phyloP scores from a whole-genome alignment of 441 rosid species.

The Jatropha podagrica region DNA sequence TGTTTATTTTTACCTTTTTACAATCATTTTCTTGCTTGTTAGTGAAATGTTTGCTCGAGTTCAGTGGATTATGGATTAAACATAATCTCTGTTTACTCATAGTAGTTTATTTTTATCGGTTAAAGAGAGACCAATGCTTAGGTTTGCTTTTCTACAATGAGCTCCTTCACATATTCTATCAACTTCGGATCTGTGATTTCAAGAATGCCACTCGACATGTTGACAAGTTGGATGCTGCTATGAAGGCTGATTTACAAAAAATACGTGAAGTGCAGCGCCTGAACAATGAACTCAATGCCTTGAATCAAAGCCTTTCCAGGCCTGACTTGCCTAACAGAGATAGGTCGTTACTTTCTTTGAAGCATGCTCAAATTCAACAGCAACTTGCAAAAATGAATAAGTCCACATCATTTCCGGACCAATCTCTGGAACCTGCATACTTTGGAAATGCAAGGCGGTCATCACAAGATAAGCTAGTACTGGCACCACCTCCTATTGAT shows the following conservation, averaged over 20 bases:
- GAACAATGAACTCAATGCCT: constrained; percentile 57
- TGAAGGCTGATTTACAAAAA: constrained; percentile 71
- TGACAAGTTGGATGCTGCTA: constrained; percentile 82
- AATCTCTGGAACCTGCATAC: constrained; percentile 55
- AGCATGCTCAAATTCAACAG: constrained; percentile 56
- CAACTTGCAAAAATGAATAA: constrained; percentile 41
- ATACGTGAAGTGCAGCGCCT: constrained; percentile 49
- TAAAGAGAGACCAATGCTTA: constrained; percentile 58
- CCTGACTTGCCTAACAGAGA: constrained; percentile 64
- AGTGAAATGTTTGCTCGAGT: not conserved
- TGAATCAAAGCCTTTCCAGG: constrained; percentile 67
- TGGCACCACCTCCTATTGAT: constrained; percentile 84
- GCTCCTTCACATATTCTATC: constrained; percentile 85
- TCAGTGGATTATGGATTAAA: not conserved
- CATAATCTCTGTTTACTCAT: not conserved
- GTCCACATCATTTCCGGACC: constrained; percentile 33
- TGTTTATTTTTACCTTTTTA: not conserved
- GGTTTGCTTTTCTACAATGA: constrained; percentile 93
- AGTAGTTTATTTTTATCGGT: not conserved
- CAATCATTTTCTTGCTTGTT: not conserved
- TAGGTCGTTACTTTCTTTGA: constrained; percentile 52
- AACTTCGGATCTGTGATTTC: constrained; percentile 81
- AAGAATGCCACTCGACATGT: constrained; percentile 83
- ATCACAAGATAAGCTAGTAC: constrained; percentile 66
- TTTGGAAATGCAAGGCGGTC: constrained; percentile 55